These are phyloP conservation scores for Gardenia jasminoides DNA, from an alignment of 257 asterid genomes.

Conservation along the genomic window DNA sequence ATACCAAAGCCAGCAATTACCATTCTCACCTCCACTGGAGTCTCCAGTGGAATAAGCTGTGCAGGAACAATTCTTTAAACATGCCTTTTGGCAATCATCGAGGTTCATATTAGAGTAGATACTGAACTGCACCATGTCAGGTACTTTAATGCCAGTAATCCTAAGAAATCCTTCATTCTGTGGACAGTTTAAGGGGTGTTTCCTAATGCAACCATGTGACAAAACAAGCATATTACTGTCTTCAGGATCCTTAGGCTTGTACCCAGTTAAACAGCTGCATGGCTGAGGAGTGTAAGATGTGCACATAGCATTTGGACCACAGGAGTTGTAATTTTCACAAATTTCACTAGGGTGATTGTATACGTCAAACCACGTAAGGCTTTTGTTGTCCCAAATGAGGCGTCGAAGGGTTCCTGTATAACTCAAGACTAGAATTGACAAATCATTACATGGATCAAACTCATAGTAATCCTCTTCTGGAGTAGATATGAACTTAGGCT, in stretches of 20 bases:
- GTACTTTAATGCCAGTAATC: conserved; percentile 52
- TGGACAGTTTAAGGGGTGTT: conserved; percentile 33
- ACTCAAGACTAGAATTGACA: no score
- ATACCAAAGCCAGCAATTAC: conserved; percentile 16
- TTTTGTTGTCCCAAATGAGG: background rate
- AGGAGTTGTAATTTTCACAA: conserved; percentile 37
- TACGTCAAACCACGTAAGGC: background rate
- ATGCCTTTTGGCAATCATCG: conserved; percentile 24
- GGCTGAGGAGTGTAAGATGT: conserved; percentile 10
- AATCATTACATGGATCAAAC: no score
- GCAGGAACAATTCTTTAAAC: conserved; percentile 34
- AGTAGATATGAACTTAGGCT: no score
- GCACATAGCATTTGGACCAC: conserved; percentile 44
- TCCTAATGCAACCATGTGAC: conserved; percentile 39
- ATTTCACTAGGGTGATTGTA: conserved; percentile 19
- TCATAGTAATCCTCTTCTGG: no score
- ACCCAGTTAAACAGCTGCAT: conserved; percentile 40
- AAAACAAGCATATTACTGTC: conserved; percentile 27
- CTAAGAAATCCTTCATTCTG: conserved; percentile 41
- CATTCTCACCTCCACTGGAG: conserved; percentile 28
- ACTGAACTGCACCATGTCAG: conserved; percentile 35
- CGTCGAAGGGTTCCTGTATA: background rate
- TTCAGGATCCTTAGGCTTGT: conserved; percentile 29
- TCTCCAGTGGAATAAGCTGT: conserved; percentile 22
- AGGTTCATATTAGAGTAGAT: conserved; percentile 34